Conservation (phyloP, 2,329 filamentous ascomycete species). For the Immersiporthe knoxdaviesiana region DNA sequence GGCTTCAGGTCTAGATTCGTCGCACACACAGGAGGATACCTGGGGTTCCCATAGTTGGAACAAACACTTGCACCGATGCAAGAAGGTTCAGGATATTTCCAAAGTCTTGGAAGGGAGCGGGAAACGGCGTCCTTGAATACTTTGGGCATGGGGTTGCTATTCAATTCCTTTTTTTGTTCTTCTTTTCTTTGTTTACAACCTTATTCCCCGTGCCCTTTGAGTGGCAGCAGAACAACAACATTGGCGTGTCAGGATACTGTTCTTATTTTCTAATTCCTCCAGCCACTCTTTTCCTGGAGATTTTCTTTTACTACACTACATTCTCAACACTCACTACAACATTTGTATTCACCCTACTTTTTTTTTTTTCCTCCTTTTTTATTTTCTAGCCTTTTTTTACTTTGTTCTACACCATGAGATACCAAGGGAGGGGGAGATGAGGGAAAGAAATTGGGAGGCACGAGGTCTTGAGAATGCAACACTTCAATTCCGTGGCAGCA, state of each 20-base stretch:
- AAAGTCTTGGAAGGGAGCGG: conserved; percentile 17
- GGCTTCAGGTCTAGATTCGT: conserved; percentile 10
- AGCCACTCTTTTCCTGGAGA: conserved; percentile 26
- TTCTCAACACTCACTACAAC: conserved; percentile 20
- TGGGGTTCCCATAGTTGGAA: conserved; percentile 11
- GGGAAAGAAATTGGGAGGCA: background rate
- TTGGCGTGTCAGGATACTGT: conserved; percentile 20
- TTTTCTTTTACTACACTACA: conserved; percentile 1
- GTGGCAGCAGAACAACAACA: conserved; percentile 26
- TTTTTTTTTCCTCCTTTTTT: conserved; percentile 19
- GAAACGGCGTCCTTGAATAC: conserved; percentile 11
- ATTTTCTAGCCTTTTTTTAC: conserved; percentile 16
- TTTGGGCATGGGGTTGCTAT: conserved; percentile 7
- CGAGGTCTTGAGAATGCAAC: background rate
- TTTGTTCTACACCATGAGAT: conserved; percentile 18
- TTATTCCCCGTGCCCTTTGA: conserved; percentile 26
- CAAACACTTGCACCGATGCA: conserved; percentile 1
- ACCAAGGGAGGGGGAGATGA: background rate
- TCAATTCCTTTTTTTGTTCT: conserved; percentile 1
- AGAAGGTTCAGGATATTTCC: conserved; percentile 6
- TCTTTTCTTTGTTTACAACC: conserved; percentile 9
- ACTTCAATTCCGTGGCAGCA: background rate
- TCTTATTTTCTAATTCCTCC: conserved; percentile 24
- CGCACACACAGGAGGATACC: no score
- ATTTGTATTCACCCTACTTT: conserved; percentile 7